phyloP scores from a whole-genome alignment of 345 rosid species.

The Pistacia integerrima region DNA sequence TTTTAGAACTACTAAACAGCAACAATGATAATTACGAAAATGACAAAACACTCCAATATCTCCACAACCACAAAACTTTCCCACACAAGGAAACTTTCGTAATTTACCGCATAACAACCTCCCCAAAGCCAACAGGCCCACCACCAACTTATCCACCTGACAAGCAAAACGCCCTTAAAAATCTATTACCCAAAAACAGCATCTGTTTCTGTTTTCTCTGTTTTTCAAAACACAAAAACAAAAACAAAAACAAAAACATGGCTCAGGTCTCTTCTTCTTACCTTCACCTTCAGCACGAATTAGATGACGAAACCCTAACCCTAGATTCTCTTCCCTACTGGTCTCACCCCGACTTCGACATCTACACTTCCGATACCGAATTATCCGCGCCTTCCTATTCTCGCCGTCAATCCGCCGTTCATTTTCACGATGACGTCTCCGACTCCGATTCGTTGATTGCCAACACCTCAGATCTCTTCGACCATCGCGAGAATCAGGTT shows the following conservation, averaged over 20 bases:
- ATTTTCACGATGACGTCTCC: conserved; percentile 24
- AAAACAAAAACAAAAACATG: background rate
- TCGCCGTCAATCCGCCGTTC: conserved; percentile 14
- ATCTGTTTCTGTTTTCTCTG: background rate
- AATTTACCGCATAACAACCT: background rate
- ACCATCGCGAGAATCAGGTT: conserved; percentile 58
- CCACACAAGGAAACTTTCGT: background rate
- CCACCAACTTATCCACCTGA: background rate
- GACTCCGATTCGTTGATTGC: conserved; percentile 34
- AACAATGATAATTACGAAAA: background rate
- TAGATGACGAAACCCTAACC: conserved; percentile 19
- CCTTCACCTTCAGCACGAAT: conserved; percentile 29
- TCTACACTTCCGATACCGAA: conserved; percentile 36
- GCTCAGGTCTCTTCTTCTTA: conserved; percentile 32
- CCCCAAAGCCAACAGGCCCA: background rate
- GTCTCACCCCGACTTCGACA: conserved; percentile 33
- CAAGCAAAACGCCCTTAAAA: background rate
- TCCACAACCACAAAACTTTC: background rate
- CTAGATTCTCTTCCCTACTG: conserved; percentile 41
- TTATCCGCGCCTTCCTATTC: conserved; percentile 11
- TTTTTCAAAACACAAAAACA: background rate
- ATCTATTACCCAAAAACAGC: background rate
- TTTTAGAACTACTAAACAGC: background rate
- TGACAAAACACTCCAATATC: background rate
- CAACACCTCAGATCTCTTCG: conserved; percentile 47